A percentile compares a stretch with the other conserved stretches of the same genome.
phyloP scores from a whole-genome alignment of 2,329 filamentous ascomycete genomes.

The Zymoseptoria crescenta region DNA sequence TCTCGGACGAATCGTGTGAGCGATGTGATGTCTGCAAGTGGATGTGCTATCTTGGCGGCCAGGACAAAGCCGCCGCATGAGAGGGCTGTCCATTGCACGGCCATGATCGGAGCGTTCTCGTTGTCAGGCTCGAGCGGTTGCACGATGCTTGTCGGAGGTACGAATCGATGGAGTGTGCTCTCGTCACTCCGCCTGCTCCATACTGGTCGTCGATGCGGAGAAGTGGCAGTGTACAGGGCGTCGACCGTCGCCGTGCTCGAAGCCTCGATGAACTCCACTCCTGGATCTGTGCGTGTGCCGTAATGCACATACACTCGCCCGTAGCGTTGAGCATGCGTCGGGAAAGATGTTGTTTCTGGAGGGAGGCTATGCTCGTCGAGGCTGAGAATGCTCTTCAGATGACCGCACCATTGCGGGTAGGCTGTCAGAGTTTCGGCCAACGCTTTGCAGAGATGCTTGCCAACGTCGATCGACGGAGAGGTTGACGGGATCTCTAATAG shows the following conservation, averaged over 20 bases:
- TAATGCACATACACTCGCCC: constrained; percentile 6
- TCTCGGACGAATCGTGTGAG: constrained; percentile 2
- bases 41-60: constrained; percentile 6
- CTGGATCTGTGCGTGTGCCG: constrained; percentile 1
- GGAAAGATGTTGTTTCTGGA: constrained; percentile 1
- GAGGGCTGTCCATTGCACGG: constrained; percentile 2
- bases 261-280: constrained; percentile 1
- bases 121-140: constrained; percentile 1
- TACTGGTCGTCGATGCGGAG: not conserved
- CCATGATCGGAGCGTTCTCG: constrained; percentile 2
- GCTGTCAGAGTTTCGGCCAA: not conserved
- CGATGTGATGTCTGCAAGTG: constrained; percentile 5
- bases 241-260: constrained; percentile 1
- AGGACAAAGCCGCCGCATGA: constrained; percentile 4
- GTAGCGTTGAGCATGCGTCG: constrained; percentile 2
- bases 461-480: not conserved
- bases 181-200: not conserved
- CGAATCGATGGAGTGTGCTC: not conserved
- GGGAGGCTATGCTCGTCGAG: not conserved
- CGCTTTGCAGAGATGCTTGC: not conserved
- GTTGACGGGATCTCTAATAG: constrained; percentile 2
- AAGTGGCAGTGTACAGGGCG: not conserved
- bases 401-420: constrained; percentile 4
- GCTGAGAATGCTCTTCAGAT: not conserved
- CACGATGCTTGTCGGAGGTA: constrained; percentile 1